Conservation (phyloP, 805 yeast species). For the Ogataea glucozyma region DNA sequence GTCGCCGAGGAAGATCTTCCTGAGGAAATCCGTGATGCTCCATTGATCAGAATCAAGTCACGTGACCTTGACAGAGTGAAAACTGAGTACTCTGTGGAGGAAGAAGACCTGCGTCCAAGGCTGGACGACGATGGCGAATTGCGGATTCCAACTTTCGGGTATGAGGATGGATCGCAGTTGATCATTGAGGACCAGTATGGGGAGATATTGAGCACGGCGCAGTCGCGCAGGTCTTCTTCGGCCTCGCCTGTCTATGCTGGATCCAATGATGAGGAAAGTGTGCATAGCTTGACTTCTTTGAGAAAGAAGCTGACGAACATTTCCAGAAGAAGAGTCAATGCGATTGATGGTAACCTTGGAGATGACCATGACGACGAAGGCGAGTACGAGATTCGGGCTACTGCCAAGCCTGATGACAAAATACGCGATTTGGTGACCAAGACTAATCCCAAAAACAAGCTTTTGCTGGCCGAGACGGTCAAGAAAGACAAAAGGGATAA, state of each 20-base stretch:
- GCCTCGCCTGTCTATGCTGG: slow-evolving; percentile 7
- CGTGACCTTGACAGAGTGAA: slow-evolving; percentile 18
- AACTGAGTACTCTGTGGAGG: slow-evolving; percentile 21
- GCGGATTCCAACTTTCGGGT: slow-evolving; percentile 45
- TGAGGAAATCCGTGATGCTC: slow-evolving; percentile 14
- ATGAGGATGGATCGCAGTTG: slow-evolving; percentile 67
- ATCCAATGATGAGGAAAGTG: slow-evolving; percentile 9
- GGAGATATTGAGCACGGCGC: slow-evolving; percentile 65
- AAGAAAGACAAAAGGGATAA: slow-evolving; percentile 14
- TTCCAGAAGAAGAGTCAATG: not conserved
- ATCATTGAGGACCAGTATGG: slow-evolving; percentile 85
- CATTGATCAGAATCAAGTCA: slow-evolving; percentile 14
- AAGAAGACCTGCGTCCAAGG: slow-evolving; percentile 31
- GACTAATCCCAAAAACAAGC: slow-evolving; percentile 16
- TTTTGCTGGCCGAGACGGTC: slow-evolving; percentile 16
- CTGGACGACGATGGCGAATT: slow-evolving; percentile 38
- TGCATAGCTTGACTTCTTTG: slow-evolving; percentile 24
- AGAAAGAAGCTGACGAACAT: slow-evolving; percentile 13
- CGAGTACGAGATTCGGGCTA: slow-evolving; percentile 5
- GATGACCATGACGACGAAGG: slow-evolving; percentile 5
- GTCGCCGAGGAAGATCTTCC: slow-evolving; percentile 1
- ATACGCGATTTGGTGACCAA: slow-evolving; percentile 18
- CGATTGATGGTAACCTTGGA: slow-evolving; percentile 4
- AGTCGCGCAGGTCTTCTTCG: slow-evolving; percentile 18
- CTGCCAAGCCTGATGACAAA: slow-evolving; percentile 12